Percentiles rank a stretch among this genome's conserved stretches.
These are phyloP conservation scores for Vaccinium macrocarpon DNA, from an alignment of 148 eudicot species.

Conservation along the genomic window DNA sequence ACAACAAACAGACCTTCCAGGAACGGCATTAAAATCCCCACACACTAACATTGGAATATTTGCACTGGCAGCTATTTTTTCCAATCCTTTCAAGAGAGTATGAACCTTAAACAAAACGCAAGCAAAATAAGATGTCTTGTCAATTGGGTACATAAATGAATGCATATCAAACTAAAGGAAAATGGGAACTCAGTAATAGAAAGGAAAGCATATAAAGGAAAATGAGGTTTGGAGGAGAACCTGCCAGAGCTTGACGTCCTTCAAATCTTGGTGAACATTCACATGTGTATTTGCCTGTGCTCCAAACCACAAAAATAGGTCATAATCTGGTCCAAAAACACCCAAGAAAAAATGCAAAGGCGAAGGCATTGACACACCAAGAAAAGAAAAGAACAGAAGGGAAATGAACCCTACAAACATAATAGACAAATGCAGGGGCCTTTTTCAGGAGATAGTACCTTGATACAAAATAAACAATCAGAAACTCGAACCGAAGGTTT, in stretches of 20 bases:
- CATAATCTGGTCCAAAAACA: background rate
- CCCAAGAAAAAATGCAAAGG: background rate
- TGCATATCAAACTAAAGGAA: background rate
- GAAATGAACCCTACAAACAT: background rate
- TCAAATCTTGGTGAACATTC: conserved; percentile 81
- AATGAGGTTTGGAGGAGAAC: conserved; percentile 28
- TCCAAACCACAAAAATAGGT: conserved; percentile 21
- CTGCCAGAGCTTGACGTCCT: conserved; percentile 99
- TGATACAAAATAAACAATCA: background rate
- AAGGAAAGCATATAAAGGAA: background rate
- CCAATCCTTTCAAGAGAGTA: conserved; percentile 90
- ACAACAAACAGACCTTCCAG: conserved; percentile 64
- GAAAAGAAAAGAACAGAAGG: background rate
- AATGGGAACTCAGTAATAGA: background rate
- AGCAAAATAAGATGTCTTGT: background rate
- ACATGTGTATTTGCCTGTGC: conserved; percentile 95
- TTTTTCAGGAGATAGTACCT: background rate
- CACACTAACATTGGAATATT: conserved; percentile 8
- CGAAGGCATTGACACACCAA: background rate
- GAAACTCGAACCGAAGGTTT: background rate
- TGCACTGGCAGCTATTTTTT: conserved; percentile 49
- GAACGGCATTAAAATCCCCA: conserved; percentile 88
- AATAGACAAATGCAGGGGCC: background rate
- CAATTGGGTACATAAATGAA: background rate
- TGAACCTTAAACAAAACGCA: conserved; percentile 57